Conservation (phyloP, 371 early-diverging fungal genomes). For the Parasitella parasitica region DNA sequence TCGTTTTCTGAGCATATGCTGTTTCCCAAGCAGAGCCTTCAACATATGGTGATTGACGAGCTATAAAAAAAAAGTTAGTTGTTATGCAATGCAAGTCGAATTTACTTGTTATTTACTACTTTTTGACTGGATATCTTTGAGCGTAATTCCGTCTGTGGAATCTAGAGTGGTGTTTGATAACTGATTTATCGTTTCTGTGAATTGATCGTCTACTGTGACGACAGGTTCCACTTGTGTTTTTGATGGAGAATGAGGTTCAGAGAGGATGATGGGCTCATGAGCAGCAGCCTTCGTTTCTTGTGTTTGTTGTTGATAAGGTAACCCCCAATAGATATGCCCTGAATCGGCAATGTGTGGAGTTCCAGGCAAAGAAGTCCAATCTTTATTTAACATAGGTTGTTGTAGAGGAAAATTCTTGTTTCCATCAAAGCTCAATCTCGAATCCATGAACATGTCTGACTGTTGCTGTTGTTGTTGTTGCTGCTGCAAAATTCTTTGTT, state of each 20-base stretch:
- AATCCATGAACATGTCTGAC: conserved; percentile 2
- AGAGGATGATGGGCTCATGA: background rate
- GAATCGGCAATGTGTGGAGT: background rate
- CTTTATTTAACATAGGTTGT: conserved; percentile 4
- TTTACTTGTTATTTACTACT: background rate
- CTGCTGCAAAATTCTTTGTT: conserved; percentile 26
- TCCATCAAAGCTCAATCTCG: background rate
- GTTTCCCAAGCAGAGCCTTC: background rate
- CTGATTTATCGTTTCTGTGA: background rate
- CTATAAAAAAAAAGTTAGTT: background rate
- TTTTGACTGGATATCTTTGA: background rate
- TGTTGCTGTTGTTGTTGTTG: conserved; percentile 28
- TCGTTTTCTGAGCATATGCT: background rate
- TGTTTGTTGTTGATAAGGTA: background rate
- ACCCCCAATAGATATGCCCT: background rate
- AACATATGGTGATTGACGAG: background rate
- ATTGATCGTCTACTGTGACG: background rate
- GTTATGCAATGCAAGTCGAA: background rate
- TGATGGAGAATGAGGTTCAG: background rate
- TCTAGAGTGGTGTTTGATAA: too few species aligned
- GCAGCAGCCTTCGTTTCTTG: background rate
- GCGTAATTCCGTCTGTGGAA: background rate
- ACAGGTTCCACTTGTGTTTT: background rate
- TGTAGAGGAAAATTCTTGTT: background rate
- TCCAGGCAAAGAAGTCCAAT: conserved; percentile 4